Evolutionary conservation across 768 basidiomycete species (phyloP).

Genomic region (Lactarius psammicola): DNA sequence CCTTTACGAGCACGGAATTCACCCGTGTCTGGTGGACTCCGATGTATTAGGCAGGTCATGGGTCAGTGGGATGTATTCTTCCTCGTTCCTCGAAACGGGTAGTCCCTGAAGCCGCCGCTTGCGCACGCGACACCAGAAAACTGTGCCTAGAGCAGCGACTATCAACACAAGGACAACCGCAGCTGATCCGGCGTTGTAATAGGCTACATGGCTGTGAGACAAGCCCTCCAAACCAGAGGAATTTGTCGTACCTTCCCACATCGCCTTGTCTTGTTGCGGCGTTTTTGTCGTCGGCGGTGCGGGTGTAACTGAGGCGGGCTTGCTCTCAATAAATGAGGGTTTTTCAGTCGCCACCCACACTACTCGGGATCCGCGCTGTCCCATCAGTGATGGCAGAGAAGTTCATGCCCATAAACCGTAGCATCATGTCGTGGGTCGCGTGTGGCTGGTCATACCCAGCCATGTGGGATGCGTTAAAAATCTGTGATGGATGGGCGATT

Average conservation of each 20-base stretch:
- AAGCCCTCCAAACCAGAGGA: constrained; percentile 4
- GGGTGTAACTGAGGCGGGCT: constrained; percentile 38
- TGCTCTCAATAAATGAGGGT: constrained; percentile 54
- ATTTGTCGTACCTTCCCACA: constrained; percentile 76
- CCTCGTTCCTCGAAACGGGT: constrained; percentile 41
- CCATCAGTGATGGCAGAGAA: constrained; percentile 78
- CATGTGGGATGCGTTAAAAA: constrained; percentile 97
- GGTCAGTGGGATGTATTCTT: constrained; percentile 74
- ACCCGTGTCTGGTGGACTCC: constrained; percentile 17
- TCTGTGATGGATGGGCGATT: constrained; percentile 42
- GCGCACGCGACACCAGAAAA: constrained; percentile 76
- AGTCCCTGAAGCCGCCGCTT: constrained; percentile 42
- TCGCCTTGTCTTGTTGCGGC: constrained; percentile 76
- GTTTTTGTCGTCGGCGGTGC: constrained; percentile 52
- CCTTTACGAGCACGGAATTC: constrained; percentile 35
- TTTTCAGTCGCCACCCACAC: constrained; percentile 72
- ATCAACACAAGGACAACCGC: constrained; percentile 80
- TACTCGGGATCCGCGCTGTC: constrained; percentile 77
- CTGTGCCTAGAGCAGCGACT: constrained; percentile 61
- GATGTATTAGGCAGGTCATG: constrained; percentile 33
- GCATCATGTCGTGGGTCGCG: constrained; percentile 95
- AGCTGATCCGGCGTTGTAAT: constrained; percentile 90
- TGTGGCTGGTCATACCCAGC: constrained; percentile 85
- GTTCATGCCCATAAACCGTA: constrained; percentile 94
- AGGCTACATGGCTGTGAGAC: constrained; percentile 50